Evolutionary conservation across 352 stramenopile genomes (phyloP), one percentile per base, ranked within the genome.

Genomic region (Phytophthora foliorum): DNA sequence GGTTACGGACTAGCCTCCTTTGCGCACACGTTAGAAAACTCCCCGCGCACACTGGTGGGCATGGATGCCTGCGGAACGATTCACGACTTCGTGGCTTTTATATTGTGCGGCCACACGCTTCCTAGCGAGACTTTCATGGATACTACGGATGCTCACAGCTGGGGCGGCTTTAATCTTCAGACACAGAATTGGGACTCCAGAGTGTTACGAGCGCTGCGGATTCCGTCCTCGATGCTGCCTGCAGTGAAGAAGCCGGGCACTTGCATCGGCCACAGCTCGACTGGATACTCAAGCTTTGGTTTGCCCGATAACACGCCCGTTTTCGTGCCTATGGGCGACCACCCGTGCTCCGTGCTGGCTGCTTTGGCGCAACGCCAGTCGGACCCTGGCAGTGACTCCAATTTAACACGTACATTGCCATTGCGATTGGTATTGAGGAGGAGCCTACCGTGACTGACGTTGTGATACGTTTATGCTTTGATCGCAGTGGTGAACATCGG

Each of bases 51-150:
- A 2, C 58, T 95, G 0, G 57, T 78, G 14, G 69, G 61, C 0
- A 93, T 86, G 63, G 88, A 95, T 24, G 74, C 78, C 6, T 95
- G 86, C 39, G 88, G 88, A 19, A 95, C 86, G 5, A 94, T 95
- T 60, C 84, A 91, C 50, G 88, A 95, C 60, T 75, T 95, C 3
- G 63, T 95, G 2, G 79, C 81, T 46, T 94, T 94, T 60, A 49
- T 89, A 27, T 64, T 95, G n/a, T 91, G 82, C 21, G 86, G 88
- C 6, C 72, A 89, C 48, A 62, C 55, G 13, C 63, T 72, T 25
- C 63, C 73, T 16, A 64, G 57, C 8, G 45, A 86, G 13, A 74
- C 76, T 16, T 78, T 62, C 41, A 95, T 95, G 56, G 88, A 94
- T 61, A 84, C 72, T 9, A 95, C 86, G 1, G 80, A 94, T 63